phyloP scores from a whole-genome alignment of 2,329 filamentous ascomycete species.

The Pseudogymnoascus sp. region DNA sequence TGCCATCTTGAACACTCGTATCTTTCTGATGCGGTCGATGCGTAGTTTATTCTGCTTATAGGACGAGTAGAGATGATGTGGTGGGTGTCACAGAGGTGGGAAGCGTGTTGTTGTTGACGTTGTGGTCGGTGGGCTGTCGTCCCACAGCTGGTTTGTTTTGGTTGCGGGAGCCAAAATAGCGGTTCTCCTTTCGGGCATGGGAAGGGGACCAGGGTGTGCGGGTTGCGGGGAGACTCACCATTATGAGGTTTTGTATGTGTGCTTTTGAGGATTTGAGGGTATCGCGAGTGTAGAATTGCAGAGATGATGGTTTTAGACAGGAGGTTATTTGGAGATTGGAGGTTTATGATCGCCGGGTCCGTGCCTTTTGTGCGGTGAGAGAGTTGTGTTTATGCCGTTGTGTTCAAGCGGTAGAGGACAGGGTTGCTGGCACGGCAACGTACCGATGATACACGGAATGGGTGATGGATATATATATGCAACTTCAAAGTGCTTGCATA shows the following conservation, averaged over 20 bases:
- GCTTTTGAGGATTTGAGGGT: neutral
- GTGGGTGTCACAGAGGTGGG: neutral
- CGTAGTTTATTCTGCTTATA: neutral
- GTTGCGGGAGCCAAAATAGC: constrained; percentile 6
- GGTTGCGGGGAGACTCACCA: neutral
- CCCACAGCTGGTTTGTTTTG: neutral
- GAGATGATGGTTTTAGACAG: neutral
- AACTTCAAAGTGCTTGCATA: neutral
- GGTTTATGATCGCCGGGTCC: constrained; percentile 3
- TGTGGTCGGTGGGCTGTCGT: neutral
- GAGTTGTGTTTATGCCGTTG: constrained; percentile 7
- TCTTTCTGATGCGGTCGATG: neutral
- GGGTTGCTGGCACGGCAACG: constrained; percentile 5
- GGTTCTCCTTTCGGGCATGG: neutral
- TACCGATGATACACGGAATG: neutral
- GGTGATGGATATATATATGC: neutral
- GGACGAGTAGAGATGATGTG: neutral
- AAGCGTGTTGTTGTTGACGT: neutral
- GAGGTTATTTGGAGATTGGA: constrained; percentile 7
- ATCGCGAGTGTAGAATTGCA: neutral
- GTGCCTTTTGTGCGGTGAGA: constrained; percentile 7
- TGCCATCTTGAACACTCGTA: constrained; percentile 16
- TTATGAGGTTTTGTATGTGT: neutral
- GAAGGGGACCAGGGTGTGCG: neutral
- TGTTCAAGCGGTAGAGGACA: constrained; percentile 1